These are phyloP conservation scores for Pestalotiopsis sp. DNA, from an alignment of 2,329 filamentous ascomycete species.

Conservation along the genomic window DNA sequence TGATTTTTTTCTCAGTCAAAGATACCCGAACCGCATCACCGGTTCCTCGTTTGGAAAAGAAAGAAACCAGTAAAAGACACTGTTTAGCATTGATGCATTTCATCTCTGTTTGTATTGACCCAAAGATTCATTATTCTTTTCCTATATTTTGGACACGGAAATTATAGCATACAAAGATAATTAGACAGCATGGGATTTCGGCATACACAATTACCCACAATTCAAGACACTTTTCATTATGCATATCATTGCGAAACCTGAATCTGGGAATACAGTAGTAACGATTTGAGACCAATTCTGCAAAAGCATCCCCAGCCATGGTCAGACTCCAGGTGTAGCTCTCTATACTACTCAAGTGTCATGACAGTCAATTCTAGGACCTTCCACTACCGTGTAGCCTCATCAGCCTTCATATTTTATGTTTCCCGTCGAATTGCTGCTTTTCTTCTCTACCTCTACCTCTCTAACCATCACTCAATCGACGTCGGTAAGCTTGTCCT, in stretches of 20 bases:
- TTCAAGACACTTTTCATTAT: background rate
- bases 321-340: too few species aligned
- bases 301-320: too few species aligned
- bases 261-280: background rate
- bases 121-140: too few species aligned
- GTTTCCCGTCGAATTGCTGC: background rate
- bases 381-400: too few species aligned
- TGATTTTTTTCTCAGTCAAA: conserved; percentile 7
- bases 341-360: too few species aligned
- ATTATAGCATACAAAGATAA: background rate
- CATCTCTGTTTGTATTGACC: background rate
- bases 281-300: background rate
- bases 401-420: background rate
- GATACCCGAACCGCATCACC: conserved; percentile 21
- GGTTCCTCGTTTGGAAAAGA: background rate
- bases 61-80: background rate
- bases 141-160: too few species aligned
- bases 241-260: background rate
- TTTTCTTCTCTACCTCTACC: background rate
- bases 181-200: background rate
- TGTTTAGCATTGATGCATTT: background rate
- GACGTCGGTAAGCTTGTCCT: conserved; percentile 34
- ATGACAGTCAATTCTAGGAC: too few species aligned
- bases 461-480: conserved; percentile 22
- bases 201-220: background rate